Percentiles rank a stretch among this genome's conserved stretches.
Conservation (phyloP, 2,329 filamentous ascomycete genomes). For the Ophiostoma sp. region DNA sequence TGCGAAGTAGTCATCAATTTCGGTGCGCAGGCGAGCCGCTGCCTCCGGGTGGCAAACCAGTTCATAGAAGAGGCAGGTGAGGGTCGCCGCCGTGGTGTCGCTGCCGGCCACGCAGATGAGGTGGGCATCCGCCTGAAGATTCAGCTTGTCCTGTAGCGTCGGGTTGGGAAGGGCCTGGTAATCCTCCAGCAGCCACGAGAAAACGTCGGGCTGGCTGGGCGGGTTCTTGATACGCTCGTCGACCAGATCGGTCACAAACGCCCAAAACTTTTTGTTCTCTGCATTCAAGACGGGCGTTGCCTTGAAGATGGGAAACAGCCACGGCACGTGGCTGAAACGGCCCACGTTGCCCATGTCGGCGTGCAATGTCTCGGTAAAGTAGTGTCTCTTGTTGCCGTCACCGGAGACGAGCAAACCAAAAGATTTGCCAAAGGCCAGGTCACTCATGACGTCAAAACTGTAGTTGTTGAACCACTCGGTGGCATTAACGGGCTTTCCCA, state of each 20-base stretch:
- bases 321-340: constrained; percentile 29
- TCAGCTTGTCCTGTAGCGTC: constrained; percentile 3
- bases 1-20: constrained; percentile 37
- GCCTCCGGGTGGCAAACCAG: constrained; percentile 27
- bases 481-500: constrained; percentile 30
- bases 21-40: constrained; percentile 35
- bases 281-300: constrained; percentile 26
- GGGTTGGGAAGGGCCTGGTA: constrained; percentile 10
- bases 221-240: constrained; percentile 18
- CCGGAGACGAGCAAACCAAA: constrained; percentile 36
- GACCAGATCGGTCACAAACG: constrained; percentile 27
- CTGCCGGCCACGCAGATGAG: constrained; percentile 26
- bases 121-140: constrained; percentile 24
- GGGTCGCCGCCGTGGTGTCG: constrained; percentile 27
- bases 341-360: constrained; percentile 31
- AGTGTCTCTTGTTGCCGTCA: constrained; percentile 27
- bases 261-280: constrained; percentile 28
- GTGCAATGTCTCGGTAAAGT: constrained; percentile 28
- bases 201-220: constrained; percentile 24
- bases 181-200: constrained; percentile 25
- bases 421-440: constrained; percentile 38
- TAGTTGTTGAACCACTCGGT: constrained; percentile 38
- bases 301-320: constrained; percentile 31
- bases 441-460: constrained; percentile 39
- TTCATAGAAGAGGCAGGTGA: constrained; percentile 26